These are phyloP conservation scores for Tylopilus sp. DNA, from an alignment of 1,284 basidiomycete species.

Conservation along the genomic window DNA sequence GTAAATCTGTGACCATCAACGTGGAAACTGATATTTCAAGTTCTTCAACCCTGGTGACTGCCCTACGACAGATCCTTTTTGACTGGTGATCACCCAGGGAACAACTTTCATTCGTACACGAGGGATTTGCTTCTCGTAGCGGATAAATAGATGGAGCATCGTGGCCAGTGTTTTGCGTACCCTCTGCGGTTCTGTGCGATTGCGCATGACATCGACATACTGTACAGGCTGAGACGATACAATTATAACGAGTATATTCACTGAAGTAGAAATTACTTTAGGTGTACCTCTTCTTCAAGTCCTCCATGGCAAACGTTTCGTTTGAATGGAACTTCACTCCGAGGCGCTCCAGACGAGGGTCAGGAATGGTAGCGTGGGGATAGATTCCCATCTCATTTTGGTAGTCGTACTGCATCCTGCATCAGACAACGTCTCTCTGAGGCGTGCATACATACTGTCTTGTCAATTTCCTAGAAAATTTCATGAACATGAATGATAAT, in stretches of 20 bases:
- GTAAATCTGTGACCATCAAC: too few species aligned
- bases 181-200: too few species aligned
- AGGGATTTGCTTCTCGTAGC: too few species aligned
- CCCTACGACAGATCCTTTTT: too few species aligned
- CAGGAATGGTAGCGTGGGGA: slow-evolving; percentile 23
- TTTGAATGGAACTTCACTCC: slow-evolving; percentile 33
- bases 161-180: too few species aligned
- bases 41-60: too few species aligned
- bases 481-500: not conserved
- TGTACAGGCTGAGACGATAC: too few species aligned
- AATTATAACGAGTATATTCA: not conserved
- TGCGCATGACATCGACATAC: too few species aligned
- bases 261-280: not conserved
- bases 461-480: slow-evolving; percentile 25
- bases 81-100: too few species aligned
- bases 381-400: slow-evolving; percentile 32
- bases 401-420: slow-evolving; percentile 22
- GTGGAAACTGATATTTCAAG: too few species aligned
- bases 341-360: slow-evolving; percentile 28
- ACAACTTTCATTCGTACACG: too few species aligned
- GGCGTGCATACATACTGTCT: slow-evolving; percentile 26
- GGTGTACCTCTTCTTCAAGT: slow-evolving; percentile 23
- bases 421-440: not conserved
- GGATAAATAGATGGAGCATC: too few species aligned
- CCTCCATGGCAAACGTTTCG: slow-evolving; percentile 23